Conservation (phyloP, 2,329 filamentous ascomycete genomes). For the Xylariaceae sp. region DNA sequence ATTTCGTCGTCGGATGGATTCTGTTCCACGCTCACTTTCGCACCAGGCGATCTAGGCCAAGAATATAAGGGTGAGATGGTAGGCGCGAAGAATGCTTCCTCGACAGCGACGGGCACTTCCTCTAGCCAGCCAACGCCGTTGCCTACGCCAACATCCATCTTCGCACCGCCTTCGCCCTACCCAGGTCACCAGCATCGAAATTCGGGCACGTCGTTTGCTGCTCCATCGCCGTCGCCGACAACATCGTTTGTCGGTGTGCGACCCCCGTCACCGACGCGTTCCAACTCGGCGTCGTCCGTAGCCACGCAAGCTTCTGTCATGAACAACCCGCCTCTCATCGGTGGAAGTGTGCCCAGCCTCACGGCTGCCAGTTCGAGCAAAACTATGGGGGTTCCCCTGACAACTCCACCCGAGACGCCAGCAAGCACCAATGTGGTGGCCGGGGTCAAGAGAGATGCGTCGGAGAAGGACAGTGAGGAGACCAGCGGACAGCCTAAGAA, state of each 20-base stretch:
- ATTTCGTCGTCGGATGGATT: conserved; percentile 99
- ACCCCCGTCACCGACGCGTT: conserved; percentile 73
- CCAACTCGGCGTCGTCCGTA: conserved; percentile 79
- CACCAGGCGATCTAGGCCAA: conserved; percentile 77
- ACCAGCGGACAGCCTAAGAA: conserved; percentile 55
- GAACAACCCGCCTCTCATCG: conserved; percentile 73
- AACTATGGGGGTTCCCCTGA: conserved; percentile 63
- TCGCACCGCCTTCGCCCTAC: conserved; percentile 58
- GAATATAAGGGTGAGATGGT: conserved; percentile 65
- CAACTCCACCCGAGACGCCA: conserved; percentile 88
- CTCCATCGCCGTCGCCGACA: conserved; percentile 53
- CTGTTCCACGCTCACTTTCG: conserved; percentile 85
- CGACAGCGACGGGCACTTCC: conserved; percentile 36
- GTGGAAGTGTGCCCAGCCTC: conserved; percentile 71
- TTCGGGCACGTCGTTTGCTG: conserved; percentile 52
- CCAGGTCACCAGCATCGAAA: conserved; percentile 52
- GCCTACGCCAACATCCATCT: conserved; percentile 63
- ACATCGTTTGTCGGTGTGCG: conserved; percentile 57
- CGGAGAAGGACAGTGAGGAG: conserved; percentile 50
- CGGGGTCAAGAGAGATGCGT: conserved; percentile 53
- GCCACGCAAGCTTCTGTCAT: conserved; percentile 62
- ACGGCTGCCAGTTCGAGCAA: conserved; percentile 66
- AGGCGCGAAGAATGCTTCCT: conserved; percentile 42
- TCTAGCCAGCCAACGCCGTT: conserved; percentile 63
- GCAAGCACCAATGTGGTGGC: conserved; percentile 48